Evolutionary conservation across 306 rosid species (phyloP), one percentile per base, ranked within the genome.

Genomic region (Cercis canadensis): DNA sequence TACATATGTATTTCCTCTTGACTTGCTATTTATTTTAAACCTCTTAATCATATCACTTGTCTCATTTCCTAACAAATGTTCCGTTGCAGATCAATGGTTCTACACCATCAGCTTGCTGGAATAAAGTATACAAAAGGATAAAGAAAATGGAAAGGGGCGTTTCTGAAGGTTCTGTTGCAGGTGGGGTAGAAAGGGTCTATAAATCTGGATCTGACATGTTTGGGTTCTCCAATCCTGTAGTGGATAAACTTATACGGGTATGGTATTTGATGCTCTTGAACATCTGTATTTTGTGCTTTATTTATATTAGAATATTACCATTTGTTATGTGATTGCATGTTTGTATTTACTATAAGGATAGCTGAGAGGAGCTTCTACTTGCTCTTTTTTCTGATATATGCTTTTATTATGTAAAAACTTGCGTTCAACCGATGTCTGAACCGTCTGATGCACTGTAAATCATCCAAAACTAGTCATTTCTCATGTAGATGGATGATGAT

Each of bases 51-150:
- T 64, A 52, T 80, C 43, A 11, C 44, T 16, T 53, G 40, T 78
- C 62, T 40, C 39, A 47, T 69, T 37, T 57, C 47, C 53, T 45
- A 47, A 47, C 67, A 9, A 61, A 68, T 71, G 17, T 13, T 68
- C 57, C 59, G 65, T 49, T 80, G 47, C 83, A 94, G 98, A 89
- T 90, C 78, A 81, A 83, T 65, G 97, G 90, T 72, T 60, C 78
- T 78, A 88, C 96, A 45, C 97, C 98, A 32, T 86, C 97, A 43
- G 76, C 87, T 76, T 94, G 98, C 89, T 94, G 98, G 98, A 80
- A 79, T 73, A 85, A 94, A 85, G 77, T 94, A 81, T 90, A 81
- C 79, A 76, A 80, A 80, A 86, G 87, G 83, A 83, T 94, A 59
- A 86, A 68, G 81, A 79, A 82, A 75, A 16, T 70, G 63, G 89